These are phyloP conservation scores for Candida argentea DNA, from an alignment of 805 yeast genomes.

Conservation along the genomic window DNA sequence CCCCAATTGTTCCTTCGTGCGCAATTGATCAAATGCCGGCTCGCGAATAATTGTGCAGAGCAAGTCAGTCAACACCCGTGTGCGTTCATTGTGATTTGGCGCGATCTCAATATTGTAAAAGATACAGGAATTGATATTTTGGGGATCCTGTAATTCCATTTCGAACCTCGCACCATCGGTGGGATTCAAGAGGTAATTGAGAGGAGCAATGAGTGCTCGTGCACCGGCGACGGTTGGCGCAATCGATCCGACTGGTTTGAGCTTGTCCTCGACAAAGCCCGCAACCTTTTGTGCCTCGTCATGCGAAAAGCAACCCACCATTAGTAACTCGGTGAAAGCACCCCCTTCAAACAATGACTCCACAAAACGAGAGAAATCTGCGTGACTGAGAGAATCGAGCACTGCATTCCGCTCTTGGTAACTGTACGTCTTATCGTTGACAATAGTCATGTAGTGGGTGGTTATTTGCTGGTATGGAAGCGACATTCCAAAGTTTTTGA, in stretches of 20 bases:
- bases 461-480: slow-evolving; percentile 77
- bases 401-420: slow-evolving; percentile 50
- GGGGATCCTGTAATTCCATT: slow-evolving; percentile 44
- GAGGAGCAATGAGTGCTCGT: slow-evolving; percentile 11
- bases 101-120: slow-evolving; percentile 62
- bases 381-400: slow-evolving; percentile 26
- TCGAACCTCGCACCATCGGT: slow-evolving; percentile 37
- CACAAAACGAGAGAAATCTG: slow-evolving; percentile 35
- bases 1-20: slow-evolving; percentile 94
- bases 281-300: slow-evolving; percentile 44
- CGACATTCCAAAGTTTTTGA: slow-evolving; percentile 58
- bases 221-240: slow-evolving; percentile 24
- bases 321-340: slow-evolving; percentile 58
- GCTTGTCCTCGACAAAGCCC: slow-evolving; percentile 21
- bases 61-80: slow-evolving; percentile 46
- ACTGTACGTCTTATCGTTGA: slow-evolving; percentile 66
- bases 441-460: slow-evolving; percentile 45
- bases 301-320: slow-evolving; percentile 60
- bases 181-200: slow-evolving; percentile 33
- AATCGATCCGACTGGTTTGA: slow-evolving; percentile 1
- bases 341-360: slow-evolving; percentile 41
- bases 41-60: slow-evolving; percentile 68
- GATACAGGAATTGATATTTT: slow-evolving; percentile 76
- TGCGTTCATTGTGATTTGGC: slow-evolving; percentile 13
- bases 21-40: slow-evolving; percentile 79